phyloP scores from a whole-genome alignment of 2,329 filamentous ascomycete species.

The Grosmannia huntii region DNA sequence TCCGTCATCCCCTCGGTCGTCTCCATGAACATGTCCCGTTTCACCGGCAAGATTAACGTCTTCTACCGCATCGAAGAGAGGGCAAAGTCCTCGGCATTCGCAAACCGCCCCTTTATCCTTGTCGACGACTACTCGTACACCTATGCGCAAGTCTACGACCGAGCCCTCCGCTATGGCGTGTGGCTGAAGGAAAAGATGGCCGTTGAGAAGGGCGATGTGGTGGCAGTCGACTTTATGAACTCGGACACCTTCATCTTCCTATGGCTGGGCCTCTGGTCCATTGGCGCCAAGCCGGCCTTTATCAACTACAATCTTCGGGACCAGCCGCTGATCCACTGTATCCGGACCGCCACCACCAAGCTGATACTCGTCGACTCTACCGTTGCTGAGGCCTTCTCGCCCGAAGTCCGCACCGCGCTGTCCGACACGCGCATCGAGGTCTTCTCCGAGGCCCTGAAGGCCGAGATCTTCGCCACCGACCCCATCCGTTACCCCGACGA shows the following conservation, averaged over 20 bases:
- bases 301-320: slow-evolving; percentile 77
- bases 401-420: slow-evolving; percentile 41
- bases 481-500: slow-evolving; percentile 46
- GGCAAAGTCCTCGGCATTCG: slow-evolving; percentile 38
- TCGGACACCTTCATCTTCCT: slow-evolving; percentile 66
- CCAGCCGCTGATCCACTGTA: slow-evolving; percentile 59
- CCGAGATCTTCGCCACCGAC: slow-evolving; percentile 36
- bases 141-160: slow-evolving; percentile 64
- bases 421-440: slow-evolving; percentile 44
- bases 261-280: slow-evolving; percentile 66
- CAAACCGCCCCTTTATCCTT: slow-evolving; percentile 47
- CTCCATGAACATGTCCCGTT: slow-evolving; percentile 33
- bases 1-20: slow-evolving; percentile 34
- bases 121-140: slow-evolving; percentile 59
- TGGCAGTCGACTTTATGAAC: slow-evolving; percentile 73
- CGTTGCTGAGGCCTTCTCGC: slow-evolving; percentile 40
- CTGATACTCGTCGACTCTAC: slow-evolving; percentile 57
- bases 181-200: slow-evolving; percentile 56
- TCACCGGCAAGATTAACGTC: slow-evolving; percentile 48
- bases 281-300: slow-evolving; percentile 72
- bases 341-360: slow-evolving; percentile 52
- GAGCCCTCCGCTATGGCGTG: slow-evolving; percentile 55
- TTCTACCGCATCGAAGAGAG: slow-evolving; percentile 65
- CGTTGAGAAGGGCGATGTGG: slow-evolving; percentile 59
- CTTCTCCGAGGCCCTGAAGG: slow-evolving; percentile 45